These are phyloP conservation scores for Colletotrichum theobromicola DNA, from an alignment of 2,329 filamentous ascomycete species.

Conservation along the genomic window DNA sequence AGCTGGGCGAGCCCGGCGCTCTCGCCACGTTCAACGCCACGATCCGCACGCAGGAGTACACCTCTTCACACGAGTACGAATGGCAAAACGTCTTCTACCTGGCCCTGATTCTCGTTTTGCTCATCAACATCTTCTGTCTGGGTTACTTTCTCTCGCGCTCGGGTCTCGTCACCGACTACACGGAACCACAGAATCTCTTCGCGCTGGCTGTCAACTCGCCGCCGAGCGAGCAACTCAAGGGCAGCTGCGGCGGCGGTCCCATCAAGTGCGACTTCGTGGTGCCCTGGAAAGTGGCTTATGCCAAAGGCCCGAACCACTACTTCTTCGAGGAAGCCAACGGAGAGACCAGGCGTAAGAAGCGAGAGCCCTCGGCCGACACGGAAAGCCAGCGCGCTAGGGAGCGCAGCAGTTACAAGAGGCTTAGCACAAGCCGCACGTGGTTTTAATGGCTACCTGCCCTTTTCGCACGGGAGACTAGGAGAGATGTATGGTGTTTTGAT, in stretches of 20 bases:
- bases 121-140: constrained; percentile 70
- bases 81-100: constrained; percentile 74
- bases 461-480: background rate
- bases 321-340: constrained; percentile 45
- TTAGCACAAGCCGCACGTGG: constrained; percentile 38
- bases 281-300: constrained; percentile 47
- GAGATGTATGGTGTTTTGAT: background rate
- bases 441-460: constrained; percentile 33
- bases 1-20: constrained; percentile 46
- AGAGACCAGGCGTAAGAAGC: constrained; percentile 24
- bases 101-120: constrained; percentile 68
- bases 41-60: constrained; percentile 71
- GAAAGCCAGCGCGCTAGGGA: constrained; percentile 8
- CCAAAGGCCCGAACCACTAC: constrained; percentile 43
- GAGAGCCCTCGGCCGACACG: constrained; percentile 3
- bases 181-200: constrained; percentile 79
- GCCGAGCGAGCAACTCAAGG: constrained; percentile 39
- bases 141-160: constrained; percentile 60
- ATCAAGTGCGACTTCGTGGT: constrained; percentile 39
- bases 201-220: constrained; percentile 69
- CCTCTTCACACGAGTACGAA: constrained; percentile 63
- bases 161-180: constrained; percentile 77
- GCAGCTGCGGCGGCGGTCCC: constrained; percentile 44
- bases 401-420: constrained; percentile 28
- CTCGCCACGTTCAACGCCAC: constrained; percentile 68